Evolutionary conservation across 2,329 filamentous ascomycete genomes (phyloP), one percentile per base, ranked within the genome.

Genomic region (Rhynchosporium graminicola): DNA sequence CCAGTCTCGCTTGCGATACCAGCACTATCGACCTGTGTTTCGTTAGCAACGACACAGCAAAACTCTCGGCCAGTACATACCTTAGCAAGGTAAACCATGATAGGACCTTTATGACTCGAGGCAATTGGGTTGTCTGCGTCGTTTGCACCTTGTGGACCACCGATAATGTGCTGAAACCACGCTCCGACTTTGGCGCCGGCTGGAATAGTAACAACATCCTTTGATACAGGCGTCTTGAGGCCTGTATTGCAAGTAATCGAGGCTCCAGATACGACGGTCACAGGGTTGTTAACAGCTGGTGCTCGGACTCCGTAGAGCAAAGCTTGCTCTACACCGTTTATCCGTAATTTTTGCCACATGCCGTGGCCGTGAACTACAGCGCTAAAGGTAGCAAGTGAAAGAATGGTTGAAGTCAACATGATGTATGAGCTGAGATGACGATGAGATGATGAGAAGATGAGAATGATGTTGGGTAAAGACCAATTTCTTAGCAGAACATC

Each of bases 111-210:
- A 69, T 82, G 79, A 38, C 74, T 77, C 56, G 75, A 72, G 8
- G 80, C 80, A 64, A 81, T 81, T 7, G 80, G 80, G 62, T 83
- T 74, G 63, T 82, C 80, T 2, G 76, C 66, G 66, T 81, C 79
- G 60, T 77, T 76, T 15, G 76, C 40, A 42, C 67, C 71, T 68
- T 82, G 79, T 1, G 77, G 71, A 31, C 80, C 80, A 43, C 81
- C 80, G 55, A 82, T 77, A n/a, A 81, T 75, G 69, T 83, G 80
- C 20, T 80, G 77, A 76, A 79, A 83, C 69, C 75, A 77, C 3
- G 80, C 78, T 10, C 79, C 79, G 26, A 83, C 76, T 61, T 76
- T 77, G 47, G 80, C 79, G 46, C 81, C 80, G 3, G 79, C 78
- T 43, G 79, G 79, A 55, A 82, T 74, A 36, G 74, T 71, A 58